Evolutionary conservation across 1,284 basidiomycete genomes (phyloP).

Genomic region (Anthracocystis walkeri): DNA sequence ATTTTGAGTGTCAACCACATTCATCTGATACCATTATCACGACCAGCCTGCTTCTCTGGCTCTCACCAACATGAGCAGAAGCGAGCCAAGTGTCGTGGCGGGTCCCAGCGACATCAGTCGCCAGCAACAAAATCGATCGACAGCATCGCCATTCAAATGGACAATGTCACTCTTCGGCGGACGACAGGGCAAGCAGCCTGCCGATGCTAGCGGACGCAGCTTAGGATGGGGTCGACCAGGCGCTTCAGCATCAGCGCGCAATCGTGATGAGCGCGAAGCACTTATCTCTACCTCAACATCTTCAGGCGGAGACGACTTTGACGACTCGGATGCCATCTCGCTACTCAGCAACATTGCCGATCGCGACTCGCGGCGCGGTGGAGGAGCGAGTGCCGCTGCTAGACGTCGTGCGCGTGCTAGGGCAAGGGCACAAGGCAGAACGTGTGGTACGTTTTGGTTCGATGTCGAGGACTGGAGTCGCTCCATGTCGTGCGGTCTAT

Average conservation of each 20-base stretch:
- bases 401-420: slow-evolving; percentile 37
- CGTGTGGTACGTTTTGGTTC: slow-evolving; percentile 28
- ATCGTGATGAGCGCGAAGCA: slow-evolving; percentile 26
- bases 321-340: slow-evolving; percentile 62
- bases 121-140: neutral
- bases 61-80: slow-evolving; percentile 7
- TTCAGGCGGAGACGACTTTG: slow-evolving; percentile 43
- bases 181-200: slow-evolving; percentile 10
- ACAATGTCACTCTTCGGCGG: slow-evolving; percentile 39
- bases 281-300: slow-evolving; percentile 12
- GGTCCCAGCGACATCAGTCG: slow-evolving; percentile 23
- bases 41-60: neutral
- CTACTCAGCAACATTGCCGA: slow-evolving; percentile 59
- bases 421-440: slow-evolving; percentile 27
- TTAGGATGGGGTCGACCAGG: slow-evolving; percentile 30
- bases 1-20: neutral
- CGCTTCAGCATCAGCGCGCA: slow-evolving; percentile 8
- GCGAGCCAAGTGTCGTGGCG: slow-evolving; percentile 9
- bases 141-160: slow-evolving; percentile 25
- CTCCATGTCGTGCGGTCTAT: slow-evolving; percentile 31
- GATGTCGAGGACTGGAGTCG: slow-evolving; percentile 27
- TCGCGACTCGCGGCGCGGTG: slow-evolving; percentile 41
- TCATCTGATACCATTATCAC: neutral
- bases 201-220: neutral
- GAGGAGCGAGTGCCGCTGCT: slow-evolving; percentile 16